phyloP scores from a whole-genome alignment of 164 flowering plant species.

The Tetrastigma voinierianum region DNA sequence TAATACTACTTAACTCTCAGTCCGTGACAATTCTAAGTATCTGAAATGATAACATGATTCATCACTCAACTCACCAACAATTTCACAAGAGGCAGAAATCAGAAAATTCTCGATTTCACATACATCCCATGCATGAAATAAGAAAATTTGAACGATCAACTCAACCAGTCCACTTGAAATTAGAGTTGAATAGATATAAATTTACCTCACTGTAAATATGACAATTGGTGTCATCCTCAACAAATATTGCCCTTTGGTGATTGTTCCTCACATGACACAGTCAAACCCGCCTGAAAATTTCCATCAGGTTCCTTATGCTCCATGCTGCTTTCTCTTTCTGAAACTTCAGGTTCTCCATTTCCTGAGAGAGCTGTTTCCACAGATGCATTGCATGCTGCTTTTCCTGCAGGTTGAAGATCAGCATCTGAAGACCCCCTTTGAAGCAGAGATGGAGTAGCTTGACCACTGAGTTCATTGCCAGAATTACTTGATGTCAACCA shows the following conservation, averaged over 20 bases:
- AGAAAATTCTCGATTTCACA: constrained; percentile 13
- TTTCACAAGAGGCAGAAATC: constrained; percentile 13
- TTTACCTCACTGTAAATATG: constrained; percentile 50
- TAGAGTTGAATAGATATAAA: constrained; percentile 13
- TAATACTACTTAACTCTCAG: constrained; percentile 4
- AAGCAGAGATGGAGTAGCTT: constrained; percentile 29
- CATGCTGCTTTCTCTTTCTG: constrained; percentile 16
- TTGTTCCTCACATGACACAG: constrained; percentile 18
- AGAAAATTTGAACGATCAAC: constrained; percentile 17
- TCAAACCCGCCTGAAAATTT: constrained; percentile 19
- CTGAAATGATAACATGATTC: constrained; percentile 12
- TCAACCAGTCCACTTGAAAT: constrained; percentile 13
- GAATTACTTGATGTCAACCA: constrained; percentile 58
- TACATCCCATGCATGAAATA: constrained; percentile 19
- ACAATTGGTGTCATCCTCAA: constrained; percentile 27
- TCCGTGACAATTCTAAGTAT: constrained; percentile 12
- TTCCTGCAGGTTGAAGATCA: constrained; percentile 24
- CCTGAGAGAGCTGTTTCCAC: constrained; percentile 23
- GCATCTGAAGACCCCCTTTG: constrained; percentile 23
- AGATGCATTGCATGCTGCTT: constrained; percentile 18
- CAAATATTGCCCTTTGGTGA: constrained; percentile 23
- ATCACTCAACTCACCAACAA: constrained; percentile 14
- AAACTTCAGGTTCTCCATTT: constrained; percentile 25
- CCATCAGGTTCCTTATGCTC: constrained; percentile 23
- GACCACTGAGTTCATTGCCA: constrained; percentile 21